Base-by-base conservation (phyloP, 441 rosid species). In the Corymbia citriodora region DNA sequence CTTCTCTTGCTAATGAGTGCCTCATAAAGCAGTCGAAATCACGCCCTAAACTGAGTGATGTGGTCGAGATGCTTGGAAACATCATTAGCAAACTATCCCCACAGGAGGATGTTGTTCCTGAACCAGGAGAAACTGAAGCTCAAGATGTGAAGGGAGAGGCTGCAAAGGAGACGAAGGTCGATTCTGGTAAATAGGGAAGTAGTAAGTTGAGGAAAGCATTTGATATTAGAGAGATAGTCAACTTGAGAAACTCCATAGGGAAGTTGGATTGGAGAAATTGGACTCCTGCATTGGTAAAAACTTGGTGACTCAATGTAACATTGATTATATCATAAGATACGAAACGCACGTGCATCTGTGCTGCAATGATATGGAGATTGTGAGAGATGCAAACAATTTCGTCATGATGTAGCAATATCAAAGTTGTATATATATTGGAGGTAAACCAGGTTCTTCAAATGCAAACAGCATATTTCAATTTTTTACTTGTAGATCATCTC, bases 251-350 rank as follows among this genome's bases (percentile, higher is more conserved):
- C 94, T 96, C 99, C 9, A 94, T 95, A 55, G 97, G 96, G 88
- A 97, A 96, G 93, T 92, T 98, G 88, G 99, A 97, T 91, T 97
- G 99, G 99, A 96, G 96, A 94, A 97, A 95, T 90, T 97, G 99
- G 99, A 96, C 97, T 9, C 99, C 98, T 2, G 99, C 98, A 55
- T 89, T 94, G 91, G 95, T 97, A 87, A 95, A 97, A 93, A 96
- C 96, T 87, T 95, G 96, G 96, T 96, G 94, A 94, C 90, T 88
- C 92, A 14, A 40, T 33, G 50, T 33, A 25, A 49, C 17, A 18
- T 36, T 55, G 88, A 33, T 40, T 5, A 5, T 27, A 52, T 48
- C 50, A 12, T 10, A 19, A 25, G 72, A 48, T 23, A 57, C 23
- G 12, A 33, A 25, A 54, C 14, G 88, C 49, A 31, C n/a, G 2